Conservation (phyloP, 768 basidiomycete species). For the Russula compacta region DNA sequence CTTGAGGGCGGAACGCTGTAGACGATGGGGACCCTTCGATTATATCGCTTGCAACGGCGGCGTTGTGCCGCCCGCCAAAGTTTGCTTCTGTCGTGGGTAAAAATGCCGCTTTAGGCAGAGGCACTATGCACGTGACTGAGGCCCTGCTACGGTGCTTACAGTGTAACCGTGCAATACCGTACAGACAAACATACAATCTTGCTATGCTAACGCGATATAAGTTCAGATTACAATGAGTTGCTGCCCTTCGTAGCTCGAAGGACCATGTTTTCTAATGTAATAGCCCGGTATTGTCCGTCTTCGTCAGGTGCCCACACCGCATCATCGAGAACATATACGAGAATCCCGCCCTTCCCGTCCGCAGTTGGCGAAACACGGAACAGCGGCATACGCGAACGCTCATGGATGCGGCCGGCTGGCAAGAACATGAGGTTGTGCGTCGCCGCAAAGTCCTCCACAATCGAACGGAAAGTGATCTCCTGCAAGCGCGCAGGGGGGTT, state of each 20-base stretch:
- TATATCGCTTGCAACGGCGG: constrained; percentile 6
- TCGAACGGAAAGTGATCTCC: constrained; percentile 87
- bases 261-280: constrained; percentile 87
- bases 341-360: constrained; percentile 78
- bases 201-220: neutral
- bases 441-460: constrained; percentile 87
- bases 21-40: constrained; percentile 25
- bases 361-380: constrained; percentile 71
- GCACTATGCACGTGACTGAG: constrained; percentile 1
- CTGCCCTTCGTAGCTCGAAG: constrained; percentile 35
- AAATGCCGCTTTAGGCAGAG: constrained; percentile 8
- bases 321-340: constrained; percentile 88
- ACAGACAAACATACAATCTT: neutral
- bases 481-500: constrained; percentile 46
- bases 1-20: constrained; percentile 29
- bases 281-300: constrained; percentile 61
- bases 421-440: constrained; percentile 83
- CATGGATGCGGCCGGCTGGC: constrained; percentile 79
- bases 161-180: neutral
- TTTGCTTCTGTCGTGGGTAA: constrained; percentile 16
- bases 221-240: neutral
- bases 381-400: constrained; percentile 78
- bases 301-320: constrained; percentile 79
- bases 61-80: constrained; percentile 4
- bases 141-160: neutral